Conservation (phyloP, 805 yeast genomes). For the Sugiyamaella chiloensis region DNA sequence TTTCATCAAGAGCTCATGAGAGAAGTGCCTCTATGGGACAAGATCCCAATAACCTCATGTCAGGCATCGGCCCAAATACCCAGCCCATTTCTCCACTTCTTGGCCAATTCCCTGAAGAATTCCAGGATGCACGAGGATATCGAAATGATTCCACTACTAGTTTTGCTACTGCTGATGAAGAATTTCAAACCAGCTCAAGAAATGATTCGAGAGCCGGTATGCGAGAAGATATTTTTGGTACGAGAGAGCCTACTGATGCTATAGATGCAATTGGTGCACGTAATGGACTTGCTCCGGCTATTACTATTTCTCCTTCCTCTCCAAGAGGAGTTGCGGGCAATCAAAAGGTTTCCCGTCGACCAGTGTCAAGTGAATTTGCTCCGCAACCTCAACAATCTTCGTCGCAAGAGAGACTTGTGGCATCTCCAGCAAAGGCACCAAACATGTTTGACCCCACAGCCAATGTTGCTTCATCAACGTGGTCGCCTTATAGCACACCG, state of each 20-base stretch:
- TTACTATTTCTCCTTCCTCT: not conserved
- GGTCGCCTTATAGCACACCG: conserved; percentile 6
- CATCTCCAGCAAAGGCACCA: conserved; percentile 5
- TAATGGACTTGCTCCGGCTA: conserved; percentile 17
- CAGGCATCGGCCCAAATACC: conserved; percentile 23
- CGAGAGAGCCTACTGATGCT: conserved; percentile 21
- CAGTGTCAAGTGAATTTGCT: conserved; percentile 19
- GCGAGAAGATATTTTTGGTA: conserved; percentile 27
- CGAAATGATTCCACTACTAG: not conserved
- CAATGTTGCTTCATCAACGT: conserved; percentile 3
- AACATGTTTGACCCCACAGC: conserved; percentile 27
- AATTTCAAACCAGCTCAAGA: conserved; percentile 2
- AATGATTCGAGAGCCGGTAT: conserved; percentile 26
- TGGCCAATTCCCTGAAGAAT: conserved; percentile 4
- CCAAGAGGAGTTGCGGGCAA: conserved; percentile 6
- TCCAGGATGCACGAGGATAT: not conserved
- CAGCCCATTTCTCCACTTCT: conserved; percentile 27
- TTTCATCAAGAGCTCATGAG: conserved; percentile 22
- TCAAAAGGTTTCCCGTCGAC: conserved; percentile 17
- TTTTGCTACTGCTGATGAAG: conserved; percentile 5
- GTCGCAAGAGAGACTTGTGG: not conserved
- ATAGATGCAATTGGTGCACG: conserved; percentile 19
- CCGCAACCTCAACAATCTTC: not conserved
- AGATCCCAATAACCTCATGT: conserved; percentile 31
- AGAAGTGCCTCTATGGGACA: conserved; percentile 35